Evolutionary conservation across 306 rosid species (phyloP).

Genomic region (Mimosa pudica): DNA sequence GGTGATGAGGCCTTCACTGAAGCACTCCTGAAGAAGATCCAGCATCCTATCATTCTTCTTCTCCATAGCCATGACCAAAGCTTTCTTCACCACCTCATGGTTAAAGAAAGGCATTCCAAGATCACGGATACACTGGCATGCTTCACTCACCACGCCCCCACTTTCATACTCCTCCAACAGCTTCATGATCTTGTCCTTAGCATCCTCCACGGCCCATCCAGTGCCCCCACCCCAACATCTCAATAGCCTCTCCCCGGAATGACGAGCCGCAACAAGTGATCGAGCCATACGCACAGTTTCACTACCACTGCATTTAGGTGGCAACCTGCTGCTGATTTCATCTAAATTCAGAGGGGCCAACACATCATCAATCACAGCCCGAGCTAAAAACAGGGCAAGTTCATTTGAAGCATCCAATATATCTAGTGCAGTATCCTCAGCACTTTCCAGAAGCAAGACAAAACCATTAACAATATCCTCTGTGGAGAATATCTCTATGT

Average conservation of each 20-base stretch:
- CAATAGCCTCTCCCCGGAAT: constrained; percentile 94
- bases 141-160: constrained; percentile 84
- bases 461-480: constrained; percentile 91
- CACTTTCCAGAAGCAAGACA: constrained; percentile 82
- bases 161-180: constrained; percentile 96
- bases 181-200: constrained; percentile 93
- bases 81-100: constrained; percentile 98
- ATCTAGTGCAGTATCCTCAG: constrained; percentile 93
- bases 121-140: constrained; percentile 94
- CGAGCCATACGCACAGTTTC: constrained; percentile 88
- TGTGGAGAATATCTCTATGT: constrained; percentile 89
- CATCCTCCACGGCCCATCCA: constrained; percentile 99
- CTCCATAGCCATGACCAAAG: constrained; percentile 98
- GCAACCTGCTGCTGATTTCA: constrained; percentile 73
- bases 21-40: constrained; percentile 85
- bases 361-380: constrained; percentile 97
- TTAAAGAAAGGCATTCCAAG: constrained; percentile 95
- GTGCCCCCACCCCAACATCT: constrained; percentile 99
- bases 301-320: constrained; percentile 68
- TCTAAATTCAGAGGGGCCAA: constrained; percentile 88
- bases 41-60: constrained; percentile 91
- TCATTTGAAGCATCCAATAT: constrained; percentile 96
- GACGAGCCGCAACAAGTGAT: constrained; percentile 82
- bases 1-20: constrained; percentile 85
- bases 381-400: constrained; percentile 87